Base-by-base conservation (phyloP, 2,329 filamentous ascomycete species). In the Ophiostoma perfectum region DNA sequence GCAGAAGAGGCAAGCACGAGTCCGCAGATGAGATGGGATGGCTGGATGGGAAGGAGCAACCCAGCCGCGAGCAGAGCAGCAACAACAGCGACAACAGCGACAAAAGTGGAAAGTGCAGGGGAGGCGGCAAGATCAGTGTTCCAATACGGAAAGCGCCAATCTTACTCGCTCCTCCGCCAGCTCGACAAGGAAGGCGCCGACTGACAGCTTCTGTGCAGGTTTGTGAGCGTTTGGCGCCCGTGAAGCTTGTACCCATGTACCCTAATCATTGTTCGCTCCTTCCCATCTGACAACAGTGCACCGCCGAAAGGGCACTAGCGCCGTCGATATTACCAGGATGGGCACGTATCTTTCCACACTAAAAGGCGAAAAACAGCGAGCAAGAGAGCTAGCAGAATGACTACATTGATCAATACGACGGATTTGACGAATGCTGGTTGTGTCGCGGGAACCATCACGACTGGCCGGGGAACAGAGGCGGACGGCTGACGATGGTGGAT, bases 131-230 rank as follows among this genome's bases (percentile, higher is more conserved):
- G 49, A 36, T 55, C 27, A 27, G 27, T 27, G 27, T 27, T 27
- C 49, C 49, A 55, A 55, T 55, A 55, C 49, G 36, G 58, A n/a
- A 62, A 41, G 58, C 58, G 58, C 58, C 58, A 62, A 62, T 62
- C 55, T 38, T 62, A 60, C 16, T 60, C 39, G n/a, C 6, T 11
- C 16, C 9, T 62, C 38, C 27, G 27, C 27, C 58, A 39, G 58
- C 58, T 62, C 16, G 36, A 60, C 55, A 60, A 60, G 55, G 55
- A 39, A 60, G 55, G 55, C 55, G 16, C 27, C 58, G 38, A 62
- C 36, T n/a, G 14, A 18, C 49, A 27, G 7, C 49, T 27, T 27
- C 27, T 27, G 27, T 27, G 27, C 27, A 27, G 27, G 27, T 27
- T 27, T 27, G 27, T 18, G n/a, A 16, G n/a, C 7, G 14, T 55